Evolutionary conservation across 208 protist species (phyloP), one percentile per base, ranked within the genome.

Genomic region (Trypanosoma avium): DNA sequence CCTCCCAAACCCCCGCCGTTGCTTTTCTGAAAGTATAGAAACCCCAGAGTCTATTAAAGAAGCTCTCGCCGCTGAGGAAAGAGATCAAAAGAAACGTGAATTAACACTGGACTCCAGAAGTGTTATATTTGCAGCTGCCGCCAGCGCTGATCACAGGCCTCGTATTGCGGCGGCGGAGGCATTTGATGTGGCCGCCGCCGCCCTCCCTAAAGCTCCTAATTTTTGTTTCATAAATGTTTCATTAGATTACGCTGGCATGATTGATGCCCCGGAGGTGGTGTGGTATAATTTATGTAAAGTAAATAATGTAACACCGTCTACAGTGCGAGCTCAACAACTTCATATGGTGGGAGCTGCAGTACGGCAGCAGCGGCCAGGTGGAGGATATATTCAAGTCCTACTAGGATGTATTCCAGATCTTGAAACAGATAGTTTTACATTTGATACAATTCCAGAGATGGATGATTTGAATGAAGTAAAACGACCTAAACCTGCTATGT

Each of bases 211-310:
- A 4, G 76, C 85, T 26, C 86, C 89, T 1, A 95, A 95, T 61
- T 93, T 95, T 55, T 95, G 89, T 47, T 86, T 88, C 68, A 74
- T 93, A 67, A 83, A 78, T 52, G 68, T 95, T 27, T 90, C 84
- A 5, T 62, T 92, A 0, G 89, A 95, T 55, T 92, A 89, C 65
- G 72, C 66, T 0, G 79, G 57, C 1, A 95, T 95, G 89, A 69
- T 95, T 22, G 89, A 95, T 61, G 77, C 86, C 3, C 89, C 86
- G 2, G 82, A 90, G 56, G 89, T 95, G 5, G 70, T 95, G n/a
- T 95, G 89, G 86, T 85, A 81, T 49, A 90, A 89, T 61, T 58
- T 95, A 66, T 93, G 86, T 76, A 76, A 62, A 19, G 74, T 70
- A 4, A 93, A 92, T 56, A 75, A 56, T 10, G 70, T 90, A 2